Evolutionary conservation across 2,329 filamentous ascomycete genomes (phyloP).

Genomic region (Xenosphaeropsis pyriputrescens): DNA sequence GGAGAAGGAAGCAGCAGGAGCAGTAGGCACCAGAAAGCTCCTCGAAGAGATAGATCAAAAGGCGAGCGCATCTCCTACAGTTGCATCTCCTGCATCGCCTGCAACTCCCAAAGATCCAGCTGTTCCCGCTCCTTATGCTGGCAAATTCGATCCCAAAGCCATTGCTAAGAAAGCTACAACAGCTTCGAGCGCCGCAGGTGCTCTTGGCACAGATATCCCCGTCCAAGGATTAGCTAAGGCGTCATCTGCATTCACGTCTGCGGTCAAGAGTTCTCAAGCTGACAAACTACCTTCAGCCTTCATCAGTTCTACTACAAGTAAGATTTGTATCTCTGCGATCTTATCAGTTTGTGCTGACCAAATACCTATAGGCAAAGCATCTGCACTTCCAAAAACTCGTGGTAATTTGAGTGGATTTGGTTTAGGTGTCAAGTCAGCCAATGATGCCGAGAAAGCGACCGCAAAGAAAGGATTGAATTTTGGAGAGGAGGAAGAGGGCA

Average conservation of each 20-base stretch:
- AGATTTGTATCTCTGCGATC: background rate
- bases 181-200: constrained; percentile 35
- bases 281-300: constrained; percentile 25
- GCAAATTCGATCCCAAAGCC: constrained; percentile 78
- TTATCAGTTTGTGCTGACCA: constrained; percentile 5
- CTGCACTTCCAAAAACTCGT: constrained; percentile 49
- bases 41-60: constrained; percentile 63
- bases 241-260: constrained; percentile 24
- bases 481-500: constrained; percentile 75
- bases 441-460: constrained; percentile 50
- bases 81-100: constrained; percentile 36
- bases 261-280: constrained; percentile 23
- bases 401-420: constrained; percentile 75
- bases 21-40: constrained; percentile 50
- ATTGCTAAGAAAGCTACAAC: constrained; percentile 66
- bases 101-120: constrained; percentile 30
- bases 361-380: constrained; percentile 13
- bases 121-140: constrained; percentile 47
- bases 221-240: constrained; percentile 30
- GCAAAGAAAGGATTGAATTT: constrained; percentile 68
- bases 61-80: constrained; percentile 26
- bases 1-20: constrained; percentile 46
- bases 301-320: constrained; percentile 23
- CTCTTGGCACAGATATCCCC: constrained; percentile 38
- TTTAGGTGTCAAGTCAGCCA: constrained; percentile 50